phyloP scores from a whole-genome alignment of 2,329 filamentous ascomycete genomes.

The Epichloe gansuensis region DNA sequence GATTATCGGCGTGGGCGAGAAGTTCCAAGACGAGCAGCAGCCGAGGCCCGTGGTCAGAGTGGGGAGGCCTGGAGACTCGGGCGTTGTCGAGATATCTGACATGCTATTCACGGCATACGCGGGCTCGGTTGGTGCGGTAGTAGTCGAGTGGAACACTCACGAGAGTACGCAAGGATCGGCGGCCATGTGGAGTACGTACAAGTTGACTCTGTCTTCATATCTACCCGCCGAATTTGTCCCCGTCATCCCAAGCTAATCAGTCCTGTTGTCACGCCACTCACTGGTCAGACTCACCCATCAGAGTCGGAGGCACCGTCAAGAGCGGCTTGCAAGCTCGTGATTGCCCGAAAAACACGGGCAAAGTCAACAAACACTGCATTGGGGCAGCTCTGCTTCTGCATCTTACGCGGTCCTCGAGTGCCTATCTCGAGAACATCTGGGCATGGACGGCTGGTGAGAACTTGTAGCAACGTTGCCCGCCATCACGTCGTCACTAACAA shows the following conservation, averaged over 20 bases:
- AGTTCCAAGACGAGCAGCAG: conserved; percentile 36
- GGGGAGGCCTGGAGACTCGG: conserved; percentile 42
- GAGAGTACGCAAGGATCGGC: conserved; percentile 23
- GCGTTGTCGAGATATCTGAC: conserved; percentile 50
- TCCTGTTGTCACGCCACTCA: too few relatives aligned
- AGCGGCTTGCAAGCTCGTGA: conserved; percentile 8
- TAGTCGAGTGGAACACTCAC: conserved; percentile 54
- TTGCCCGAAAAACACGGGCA: conserved; percentile 12
- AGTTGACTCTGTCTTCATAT: not conserved
- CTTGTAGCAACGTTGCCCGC: too few relatives aligned
- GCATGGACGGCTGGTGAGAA: conserved; percentile 55
- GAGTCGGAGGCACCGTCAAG: conserved; percentile 25
- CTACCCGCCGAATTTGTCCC: too few relatives aligned
- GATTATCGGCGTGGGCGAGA: conserved; percentile 36
- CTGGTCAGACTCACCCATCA: conserved; percentile 30
- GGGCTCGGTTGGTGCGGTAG: conserved; percentile 44
- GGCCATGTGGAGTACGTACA: conserved; percentile 35
- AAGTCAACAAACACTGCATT: conserved; percentile 36
- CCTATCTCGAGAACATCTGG: conserved; percentile 43
- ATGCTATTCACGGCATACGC: conserved; percentile 50
- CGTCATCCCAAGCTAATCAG: too few relatives aligned
- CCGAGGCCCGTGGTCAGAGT: conserved; percentile 46
- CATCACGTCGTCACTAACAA: not conserved
- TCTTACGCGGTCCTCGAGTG: conserved; percentile 31
- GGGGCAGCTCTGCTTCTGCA: conserved; percentile 45